Conservation (phyloP, 441 rosid genomes). For the Breynia disticha region DNA sequence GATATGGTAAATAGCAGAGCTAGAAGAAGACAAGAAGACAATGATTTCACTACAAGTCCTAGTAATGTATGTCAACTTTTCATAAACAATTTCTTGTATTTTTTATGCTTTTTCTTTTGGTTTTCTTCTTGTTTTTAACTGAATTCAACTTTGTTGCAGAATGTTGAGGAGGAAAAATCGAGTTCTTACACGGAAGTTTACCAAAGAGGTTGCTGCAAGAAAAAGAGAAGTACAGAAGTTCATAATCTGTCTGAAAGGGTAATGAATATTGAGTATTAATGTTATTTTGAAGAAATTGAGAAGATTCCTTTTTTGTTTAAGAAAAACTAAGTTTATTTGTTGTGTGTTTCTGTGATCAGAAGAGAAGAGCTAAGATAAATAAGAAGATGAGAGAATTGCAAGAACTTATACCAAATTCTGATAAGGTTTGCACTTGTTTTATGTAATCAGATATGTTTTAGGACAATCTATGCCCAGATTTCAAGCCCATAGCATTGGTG, state of each 20-base stretch:
- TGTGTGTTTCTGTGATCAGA: slow-evolving; percentile 28
- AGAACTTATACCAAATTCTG: slow-evolving; percentile 67
- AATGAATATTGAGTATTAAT: neutral
- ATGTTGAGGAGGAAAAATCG: slow-evolving; percentile 29
- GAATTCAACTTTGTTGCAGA: slow-evolving; percentile 21
- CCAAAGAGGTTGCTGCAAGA: slow-evolving; percentile 25
- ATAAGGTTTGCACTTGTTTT: slow-evolving; percentile 35
- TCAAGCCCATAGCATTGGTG: neutral
- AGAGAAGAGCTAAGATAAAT: slow-evolving; percentile 71
- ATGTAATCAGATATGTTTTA: neutral
- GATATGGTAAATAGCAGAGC: slow-evolving; percentile 18
- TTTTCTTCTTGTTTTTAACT: slow-evolving; percentile 1
- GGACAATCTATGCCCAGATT: neutral
- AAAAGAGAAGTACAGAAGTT: slow-evolving; percentile 46
- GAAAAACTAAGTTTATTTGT: neutral
- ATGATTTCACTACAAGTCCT: slow-evolving; percentile 11
- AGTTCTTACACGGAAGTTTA: slow-evolving; percentile 19
- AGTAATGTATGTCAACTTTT: slow-evolving; percentile 33
- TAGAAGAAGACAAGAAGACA: slow-evolving; percentile 23
- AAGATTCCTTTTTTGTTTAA: neutral
- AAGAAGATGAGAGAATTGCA: slow-evolving; percentile 84
- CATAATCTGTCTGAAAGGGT: slow-evolving; percentile 70
- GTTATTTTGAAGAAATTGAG: neutral
- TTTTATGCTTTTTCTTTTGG: neutral
- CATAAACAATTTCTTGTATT: neutral